phyloP scores from a whole-genome alignment of 345 rosid species.

The Pugionium cornutum region DNA sequence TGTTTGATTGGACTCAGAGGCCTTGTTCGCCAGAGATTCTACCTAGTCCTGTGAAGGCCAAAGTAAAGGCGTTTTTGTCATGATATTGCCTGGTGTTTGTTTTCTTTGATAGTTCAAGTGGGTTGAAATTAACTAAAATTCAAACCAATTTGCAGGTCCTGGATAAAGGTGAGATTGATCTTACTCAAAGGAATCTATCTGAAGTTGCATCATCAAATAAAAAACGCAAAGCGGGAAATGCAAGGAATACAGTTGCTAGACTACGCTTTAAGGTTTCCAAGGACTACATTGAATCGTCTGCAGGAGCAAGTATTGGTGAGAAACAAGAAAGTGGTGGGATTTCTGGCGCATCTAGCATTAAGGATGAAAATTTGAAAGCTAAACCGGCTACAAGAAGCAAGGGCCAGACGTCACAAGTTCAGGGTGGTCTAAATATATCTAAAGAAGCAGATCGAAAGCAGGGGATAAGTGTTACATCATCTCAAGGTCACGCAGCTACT shows the following conservation, averaged over 20 bases:
- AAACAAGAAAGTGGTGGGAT: slow-evolving; percentile 20
- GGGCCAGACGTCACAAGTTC: slow-evolving; percentile 24
- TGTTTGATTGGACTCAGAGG: slow-evolving; percentile 90
- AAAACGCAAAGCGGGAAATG: slow-evolving; percentile 28
- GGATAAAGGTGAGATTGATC: slow-evolving; percentile 29
- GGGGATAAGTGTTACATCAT: slow-evolving; percentile 26
- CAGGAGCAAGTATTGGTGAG: slow-evolving; percentile 13
- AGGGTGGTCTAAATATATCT: slow-evolving; percentile 27
- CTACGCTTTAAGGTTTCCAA: slow-evolving; percentile 23
- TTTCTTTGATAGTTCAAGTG: slow-evolving; percentile 6
- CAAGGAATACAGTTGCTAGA: slow-evolving; percentile 23
- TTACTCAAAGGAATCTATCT: slow-evolving; percentile 25
- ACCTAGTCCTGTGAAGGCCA: slow-evolving; percentile 57
- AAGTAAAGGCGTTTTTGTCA: slow-evolving; percentile 41
- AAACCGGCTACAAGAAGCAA: slow-evolving; percentile 39
- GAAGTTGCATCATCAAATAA: slow-evolving; percentile 30
- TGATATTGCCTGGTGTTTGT: slow-evolving; percentile 1
- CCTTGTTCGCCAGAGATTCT: slow-evolving; percentile 76
- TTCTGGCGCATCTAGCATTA: slow-evolving; percentile 29
- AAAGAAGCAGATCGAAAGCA: slow-evolving; percentile 20
- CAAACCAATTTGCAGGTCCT: slow-evolving; percentile 41
- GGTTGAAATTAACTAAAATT: slow-evolving; percentile 22
- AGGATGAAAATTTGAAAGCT: slow-evolving; percentile 22
- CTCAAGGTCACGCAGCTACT: slow-evolving; percentile 6
- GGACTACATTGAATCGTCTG: slow-evolving; percentile 21